These are phyloP conservation scores for Aspergillus melleus DNA, from an alignment of 2,329 filamentous ascomycete genomes.

Conservation along the genomic window DNA sequence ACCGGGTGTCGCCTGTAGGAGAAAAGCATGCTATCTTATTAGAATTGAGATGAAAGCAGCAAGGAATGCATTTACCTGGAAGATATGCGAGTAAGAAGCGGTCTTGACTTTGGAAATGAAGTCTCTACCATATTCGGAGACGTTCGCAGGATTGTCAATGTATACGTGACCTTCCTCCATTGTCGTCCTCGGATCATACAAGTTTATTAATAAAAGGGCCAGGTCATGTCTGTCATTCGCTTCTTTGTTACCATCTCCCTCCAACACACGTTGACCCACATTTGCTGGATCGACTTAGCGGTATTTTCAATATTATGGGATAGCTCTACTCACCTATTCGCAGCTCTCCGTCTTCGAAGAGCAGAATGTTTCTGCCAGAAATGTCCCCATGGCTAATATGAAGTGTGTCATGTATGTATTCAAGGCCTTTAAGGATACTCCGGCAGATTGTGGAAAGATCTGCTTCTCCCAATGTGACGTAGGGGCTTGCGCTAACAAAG, in stretches of 20 bases:
- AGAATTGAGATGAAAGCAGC: background rate
- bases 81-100: background rate
- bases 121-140: background rate
- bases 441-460: conserved; percentile 15
- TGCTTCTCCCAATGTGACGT: conserved; percentile 12
- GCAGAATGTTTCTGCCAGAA: conserved; percentile 8
- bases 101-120: background rate
- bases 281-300: too few relatives aligned
- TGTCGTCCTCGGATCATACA: background rate
- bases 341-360: conserved; percentile 10
- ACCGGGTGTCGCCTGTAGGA: background rate
- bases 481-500: conserved; percentile 4
- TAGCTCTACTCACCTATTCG: conserved; percentile 10
- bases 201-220: background rate
- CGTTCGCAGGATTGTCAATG: background rate
- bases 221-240: background rate
- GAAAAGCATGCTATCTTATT: background rate
- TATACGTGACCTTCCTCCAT: background rate
- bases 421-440: conserved; percentile 12
- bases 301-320: too few relatives aligned
- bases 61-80: background rate
- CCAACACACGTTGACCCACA: background rate
- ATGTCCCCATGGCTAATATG: conserved; percentile 5
- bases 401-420: conserved; percentile 8
- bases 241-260: background rate